These are phyloP conservation scores for Pistacia integerrima DNA, from an alignment of 345 rosid species.

Conservation along the genomic window DNA sequence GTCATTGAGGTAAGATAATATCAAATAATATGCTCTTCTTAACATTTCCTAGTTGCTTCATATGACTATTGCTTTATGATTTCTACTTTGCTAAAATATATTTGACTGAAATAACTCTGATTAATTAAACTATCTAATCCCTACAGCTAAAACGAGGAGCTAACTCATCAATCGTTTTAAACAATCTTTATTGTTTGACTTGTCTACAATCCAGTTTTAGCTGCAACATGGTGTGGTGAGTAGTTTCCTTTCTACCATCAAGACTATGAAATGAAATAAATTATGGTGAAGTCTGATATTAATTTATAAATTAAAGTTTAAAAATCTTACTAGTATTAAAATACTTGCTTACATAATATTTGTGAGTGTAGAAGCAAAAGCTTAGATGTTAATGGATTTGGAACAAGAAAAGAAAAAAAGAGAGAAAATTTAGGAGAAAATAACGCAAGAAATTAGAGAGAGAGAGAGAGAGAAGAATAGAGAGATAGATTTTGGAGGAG, in stretches of 20 bases:
- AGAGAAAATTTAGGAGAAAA: neutral
- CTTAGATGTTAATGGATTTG: neutral
- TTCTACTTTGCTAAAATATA: neutral
- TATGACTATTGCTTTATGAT: neutral
- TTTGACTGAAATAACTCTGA: neutral
- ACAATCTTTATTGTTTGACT: constrained; percentile 84
- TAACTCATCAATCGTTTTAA: constrained; percentile 79
- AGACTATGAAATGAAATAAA: no score
- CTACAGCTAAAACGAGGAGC: constrained; percentile 84
- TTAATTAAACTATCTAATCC: constrained; percentile 11
- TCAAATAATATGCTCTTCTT: constrained; percentile 7
- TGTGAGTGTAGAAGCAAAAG: neutral
- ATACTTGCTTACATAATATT: neutral
- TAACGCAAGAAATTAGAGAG: neutral
- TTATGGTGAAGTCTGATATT: no score
- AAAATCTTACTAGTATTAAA: no score
- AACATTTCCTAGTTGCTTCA: constrained; percentile 9
- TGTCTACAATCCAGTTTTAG: constrained; percentile 94
- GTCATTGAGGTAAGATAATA: constrained; percentile 78
- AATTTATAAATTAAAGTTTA: no score
- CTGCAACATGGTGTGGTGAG: constrained; percentile 99
- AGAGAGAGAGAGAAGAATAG: no score
- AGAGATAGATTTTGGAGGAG: neutral
- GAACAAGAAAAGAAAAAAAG: neutral
- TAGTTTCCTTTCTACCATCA: constrained; percentile 4